A percentile compares a stretch with the other conserved stretches of the same genome.
Evolutionary conservation across 169 alveolate genomes (phyloP).

Genomic region (Cryptosporidium viatorum): DNA sequence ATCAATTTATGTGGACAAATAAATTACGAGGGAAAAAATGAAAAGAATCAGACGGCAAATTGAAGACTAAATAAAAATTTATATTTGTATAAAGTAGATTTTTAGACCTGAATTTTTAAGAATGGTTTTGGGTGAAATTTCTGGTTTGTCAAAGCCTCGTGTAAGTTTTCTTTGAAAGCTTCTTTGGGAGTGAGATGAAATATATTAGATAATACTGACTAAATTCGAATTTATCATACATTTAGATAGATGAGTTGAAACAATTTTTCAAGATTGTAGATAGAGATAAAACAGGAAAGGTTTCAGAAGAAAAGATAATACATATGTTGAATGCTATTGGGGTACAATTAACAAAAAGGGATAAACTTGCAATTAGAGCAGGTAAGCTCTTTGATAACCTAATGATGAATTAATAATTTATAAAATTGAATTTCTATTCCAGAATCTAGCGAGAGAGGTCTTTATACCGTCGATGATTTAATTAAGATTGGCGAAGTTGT

Average conservation of each 20-base stretch:
- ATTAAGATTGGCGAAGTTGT: conserved; percentile 67
- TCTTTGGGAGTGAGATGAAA: not conserved
- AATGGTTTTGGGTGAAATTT: conserved; percentile 43
- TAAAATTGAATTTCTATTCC: not conserved
- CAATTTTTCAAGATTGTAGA: conserved; percentile 54
- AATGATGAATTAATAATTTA: not conserved
- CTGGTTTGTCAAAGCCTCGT: conserved; percentile 58
- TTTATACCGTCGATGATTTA: conserved; percentile 32
- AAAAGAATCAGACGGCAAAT: not conserved
- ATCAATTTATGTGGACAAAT: conserved; percentile 3
- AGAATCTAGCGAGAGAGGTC: conserved; percentile 59
- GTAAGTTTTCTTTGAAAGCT: conserved; percentile 41
- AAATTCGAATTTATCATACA: not conserved
- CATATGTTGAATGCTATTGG: conserved; percentile 71
- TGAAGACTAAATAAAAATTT: too few species aligned
- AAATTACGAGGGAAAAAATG: not conserved
- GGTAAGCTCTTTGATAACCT: conserved; percentile 1
- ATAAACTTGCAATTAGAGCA: conserved; percentile 64
- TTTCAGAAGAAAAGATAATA: conserved; percentile 36
- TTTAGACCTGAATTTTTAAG: not conserved
- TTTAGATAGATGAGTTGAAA: conserved; percentile 42
- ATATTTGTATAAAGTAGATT: too few species aligned
- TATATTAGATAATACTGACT: not conserved
- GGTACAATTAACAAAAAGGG: conserved; percentile 62
- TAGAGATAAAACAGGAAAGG: conserved; percentile 56